Percentiles rank a stretch among this genome's conserved stretches.
These are phyloP conservation scores for Blumeriella jaapii DNA, from an alignment of 2,329 filamentous ascomycete genomes.

Conservation along the genomic window DNA sequence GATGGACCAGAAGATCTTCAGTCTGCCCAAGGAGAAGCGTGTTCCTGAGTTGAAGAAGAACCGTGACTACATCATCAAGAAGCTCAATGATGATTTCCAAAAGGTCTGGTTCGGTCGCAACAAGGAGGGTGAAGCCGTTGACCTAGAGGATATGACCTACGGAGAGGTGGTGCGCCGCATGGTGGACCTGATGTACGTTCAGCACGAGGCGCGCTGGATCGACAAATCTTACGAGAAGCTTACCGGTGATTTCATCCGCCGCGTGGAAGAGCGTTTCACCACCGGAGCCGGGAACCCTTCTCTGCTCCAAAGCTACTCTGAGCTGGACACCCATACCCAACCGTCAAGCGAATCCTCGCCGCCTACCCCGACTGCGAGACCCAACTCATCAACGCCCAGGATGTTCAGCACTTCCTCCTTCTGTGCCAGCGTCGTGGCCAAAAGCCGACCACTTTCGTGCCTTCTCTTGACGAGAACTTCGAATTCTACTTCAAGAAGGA, in stretches of 20 bases:
- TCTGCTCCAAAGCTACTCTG: conserved; percentile 77
- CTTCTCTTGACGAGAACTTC: conserved; percentile 90
- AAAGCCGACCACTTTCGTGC: conserved; percentile 95
- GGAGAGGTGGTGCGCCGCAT: conserved; percentile 76
- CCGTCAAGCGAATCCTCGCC: conserved; percentile 67
- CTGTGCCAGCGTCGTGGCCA: conserved; percentile 85
- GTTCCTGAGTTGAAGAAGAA: conserved; percentile 79
- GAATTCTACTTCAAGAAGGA: conserved; percentile 99
- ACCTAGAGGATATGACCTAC: conserved; percentile 94
- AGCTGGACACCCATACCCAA: conserved; percentile 69
- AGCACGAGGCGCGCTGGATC: conserved; percentile 85
- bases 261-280: conserved; percentile 93
- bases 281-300: conserved; percentile 59
- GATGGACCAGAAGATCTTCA: conserved; percentile 98
- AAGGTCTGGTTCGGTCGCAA: conserved; percentile 95
- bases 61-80: conserved; percentile 85
- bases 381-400: conserved; percentile 95
- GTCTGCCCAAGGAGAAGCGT: conserved; percentile 81
- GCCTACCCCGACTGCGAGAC: conserved; percentile 77
- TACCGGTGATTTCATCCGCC: conserved; percentile 90
- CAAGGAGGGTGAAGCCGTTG: conserved; percentile 65
- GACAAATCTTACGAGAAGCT: conserved; percentile 72
- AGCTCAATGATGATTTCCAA: conserved; percentile 91
- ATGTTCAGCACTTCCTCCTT: conserved; percentile 92
- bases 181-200: conserved; percentile 84